Conservation (phyloP, 2,329 filamentous ascomycete genomes). For the Cladosporium oxysporum region DNA sequence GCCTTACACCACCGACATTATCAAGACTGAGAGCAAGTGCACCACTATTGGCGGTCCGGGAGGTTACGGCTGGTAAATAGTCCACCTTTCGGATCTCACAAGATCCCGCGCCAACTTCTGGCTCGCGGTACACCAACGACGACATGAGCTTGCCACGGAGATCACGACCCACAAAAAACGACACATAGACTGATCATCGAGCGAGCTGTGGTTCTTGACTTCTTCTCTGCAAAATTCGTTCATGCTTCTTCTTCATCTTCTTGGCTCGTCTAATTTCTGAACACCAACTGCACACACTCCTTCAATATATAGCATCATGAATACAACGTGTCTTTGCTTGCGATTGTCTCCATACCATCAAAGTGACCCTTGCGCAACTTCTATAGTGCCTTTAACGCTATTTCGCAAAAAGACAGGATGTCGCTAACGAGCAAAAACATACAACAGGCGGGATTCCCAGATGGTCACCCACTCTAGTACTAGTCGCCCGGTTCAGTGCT, state of each 20-base stretch:
- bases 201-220: background rate
- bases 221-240: background rate
- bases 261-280: background rate
- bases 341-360: background rate
- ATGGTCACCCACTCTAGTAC: too few relatives aligned
- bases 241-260: background rate
- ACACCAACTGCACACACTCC: conserved; percentile 12
- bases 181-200: background rate
- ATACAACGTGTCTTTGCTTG: background rate
- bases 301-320: background rate
- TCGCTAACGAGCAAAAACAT: background rate
- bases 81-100: background rate
- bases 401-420: background rate
- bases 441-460: background rate
- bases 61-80: conserved; percentile 11
- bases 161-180: background rate
- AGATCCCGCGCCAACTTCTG: background rate
- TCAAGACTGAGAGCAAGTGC: conserved; percentile 14
- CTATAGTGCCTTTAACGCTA: background rate
- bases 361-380: background rate
- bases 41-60: conserved; percentile 7
- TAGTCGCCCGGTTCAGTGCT: too few relatives aligned
- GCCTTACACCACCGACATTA: conserved; percentile 4
- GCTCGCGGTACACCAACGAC: background rate
- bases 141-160: background rate